Evolutionary conservation across 2,329 filamentous ascomycete species (phyloP).

Genomic region (Emmonsiellopsis sp.): DNA sequence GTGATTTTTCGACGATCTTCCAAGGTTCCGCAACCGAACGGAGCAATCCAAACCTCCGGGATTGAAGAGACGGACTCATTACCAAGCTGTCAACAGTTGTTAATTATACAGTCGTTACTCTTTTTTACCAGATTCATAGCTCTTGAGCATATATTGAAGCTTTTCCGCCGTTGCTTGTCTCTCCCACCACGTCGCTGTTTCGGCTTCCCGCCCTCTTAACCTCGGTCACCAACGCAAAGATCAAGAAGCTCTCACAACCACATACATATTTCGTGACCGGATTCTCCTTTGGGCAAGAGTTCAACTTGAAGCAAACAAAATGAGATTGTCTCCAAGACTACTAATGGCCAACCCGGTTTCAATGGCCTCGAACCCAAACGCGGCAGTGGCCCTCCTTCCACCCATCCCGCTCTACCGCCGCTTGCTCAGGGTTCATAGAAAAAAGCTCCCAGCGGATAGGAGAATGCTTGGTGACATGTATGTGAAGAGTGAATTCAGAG

Average conservation of each 20-base stretch:
- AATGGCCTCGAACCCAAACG: conserved; percentile 30
- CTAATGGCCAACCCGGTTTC: conserved; percentile 32
- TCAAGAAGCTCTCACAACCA: background rate
- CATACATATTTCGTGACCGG: background rate
- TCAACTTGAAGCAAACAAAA: conserved; percentile 14
- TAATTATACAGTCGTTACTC: no score
- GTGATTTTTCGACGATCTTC: no score
- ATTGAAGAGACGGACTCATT: no score
- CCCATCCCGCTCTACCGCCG: conserved; percentile 85
- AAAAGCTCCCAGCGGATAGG: conserved; percentile 61
- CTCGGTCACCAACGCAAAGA: background rate
- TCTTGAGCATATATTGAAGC: no score
- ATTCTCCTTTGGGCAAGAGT: background rate
- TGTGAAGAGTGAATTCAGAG: conserved; percentile 83
- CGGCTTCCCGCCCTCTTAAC: no score
- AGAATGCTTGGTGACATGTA: conserved; percentile 84
- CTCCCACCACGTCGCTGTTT: no score
- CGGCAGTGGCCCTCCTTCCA: conserved; percentile 62
- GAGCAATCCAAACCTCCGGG: no score
- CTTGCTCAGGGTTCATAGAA: conserved; percentile 75
- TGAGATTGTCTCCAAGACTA: conserved; percentile 27
- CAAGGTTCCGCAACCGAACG: no score
- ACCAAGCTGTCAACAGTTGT: no score
- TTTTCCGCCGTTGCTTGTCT: no score
- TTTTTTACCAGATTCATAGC: no score